phyloP scores from a whole-genome alignment of 2,329 filamentous ascomycete species.

The Pseudocercospora pini-densiflorae region DNA sequence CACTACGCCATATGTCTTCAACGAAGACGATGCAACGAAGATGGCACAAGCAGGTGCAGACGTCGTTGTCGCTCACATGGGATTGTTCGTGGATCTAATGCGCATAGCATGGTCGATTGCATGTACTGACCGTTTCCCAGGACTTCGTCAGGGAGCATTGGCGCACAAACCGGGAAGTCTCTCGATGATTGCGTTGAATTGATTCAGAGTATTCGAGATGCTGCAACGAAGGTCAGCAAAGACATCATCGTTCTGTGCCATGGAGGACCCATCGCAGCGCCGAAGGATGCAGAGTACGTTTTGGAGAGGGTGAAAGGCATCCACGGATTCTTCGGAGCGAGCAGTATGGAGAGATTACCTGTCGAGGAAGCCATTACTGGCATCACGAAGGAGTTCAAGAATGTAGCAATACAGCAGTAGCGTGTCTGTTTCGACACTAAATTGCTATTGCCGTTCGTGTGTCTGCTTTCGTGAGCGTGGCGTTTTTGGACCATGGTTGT shows the following conservation, averaged over 20 bases:
- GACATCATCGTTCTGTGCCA: slow-evolving; percentile 72
- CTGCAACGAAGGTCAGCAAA: slow-evolving; percentile 57
- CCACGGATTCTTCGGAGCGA: slow-evolving; percentile 75
- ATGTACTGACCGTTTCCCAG: slow-evolving; percentile 37
- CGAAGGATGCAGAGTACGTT: slow-evolving; percentile 67
- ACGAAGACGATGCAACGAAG: slow-evolving; percentile 60
- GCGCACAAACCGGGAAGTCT: slow-evolving; percentile 63
- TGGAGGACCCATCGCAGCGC: slow-evolving; percentile 69
- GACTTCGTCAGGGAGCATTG: slow-evolving; percentile 68
- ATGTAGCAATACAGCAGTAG: slow-evolving; percentile 21
- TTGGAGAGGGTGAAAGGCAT: slow-evolving; percentile 64
- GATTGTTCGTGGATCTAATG: slow-evolving; percentile 61
- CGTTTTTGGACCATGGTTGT: too few species aligned
- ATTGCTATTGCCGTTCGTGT: too few species aligned
- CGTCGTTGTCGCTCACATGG: slow-evolving; percentile 71
- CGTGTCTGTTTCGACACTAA: background rate
- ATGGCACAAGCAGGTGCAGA: slow-evolving; percentile 71
- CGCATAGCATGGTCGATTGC: slow-evolving; percentile 40
- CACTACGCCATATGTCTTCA: slow-evolving; percentile 74
- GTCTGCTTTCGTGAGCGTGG: too few species aligned
- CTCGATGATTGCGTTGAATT: slow-evolving; percentile 67
- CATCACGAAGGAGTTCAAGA: slow-evolving; percentile 61
- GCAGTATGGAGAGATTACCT: slow-evolving; percentile 70
- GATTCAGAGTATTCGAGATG: slow-evolving; percentile 68
- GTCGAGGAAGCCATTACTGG: slow-evolving; percentile 69